These are phyloP conservation scores for Gossypium gossypioides DNA, from an alignment of 441 rosid species.

Conservation along the genomic window DNA sequence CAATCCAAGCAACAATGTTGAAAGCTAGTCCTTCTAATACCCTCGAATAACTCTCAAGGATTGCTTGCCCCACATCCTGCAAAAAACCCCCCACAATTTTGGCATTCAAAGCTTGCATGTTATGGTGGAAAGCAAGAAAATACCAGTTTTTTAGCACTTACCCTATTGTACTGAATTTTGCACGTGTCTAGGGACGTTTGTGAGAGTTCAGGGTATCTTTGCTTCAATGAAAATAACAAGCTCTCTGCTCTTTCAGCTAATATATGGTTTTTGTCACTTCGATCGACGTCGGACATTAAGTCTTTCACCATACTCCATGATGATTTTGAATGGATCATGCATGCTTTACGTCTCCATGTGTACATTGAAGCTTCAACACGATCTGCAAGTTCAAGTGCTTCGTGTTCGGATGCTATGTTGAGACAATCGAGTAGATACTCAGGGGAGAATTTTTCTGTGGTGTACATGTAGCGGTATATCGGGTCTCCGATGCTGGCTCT, in stretches of 20 bases:
- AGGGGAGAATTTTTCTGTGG: slow-evolving; percentile 44
- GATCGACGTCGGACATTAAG: slow-evolving; percentile 38
- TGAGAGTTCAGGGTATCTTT: slow-evolving; percentile 57
- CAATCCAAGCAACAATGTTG: slow-evolving; percentile 88
- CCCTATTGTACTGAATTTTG: slow-evolving; percentile 59
- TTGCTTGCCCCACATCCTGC: slow-evolving; percentile 92
- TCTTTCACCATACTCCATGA: slow-evolving; percentile 67
- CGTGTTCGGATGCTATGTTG: slow-evolving; percentile 50
- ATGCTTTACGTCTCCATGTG: slow-evolving; percentile 67
- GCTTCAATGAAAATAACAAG: slow-evolving; percentile 52
- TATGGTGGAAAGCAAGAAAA: not conserved
- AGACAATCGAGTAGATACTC: slow-evolving; percentile 46
- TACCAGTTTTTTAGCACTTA: slow-evolving; percentile 17
- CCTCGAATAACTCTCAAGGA: slow-evolving; percentile 84
- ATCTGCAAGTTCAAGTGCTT: slow-evolving; percentile 61
- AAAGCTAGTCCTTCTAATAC: slow-evolving; percentile 90
- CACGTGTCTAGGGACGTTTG: slow-evolving; percentile 62
- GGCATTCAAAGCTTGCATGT: not conserved
- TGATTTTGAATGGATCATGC: slow-evolving; percentile 42
- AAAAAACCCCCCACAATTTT: not conserved
- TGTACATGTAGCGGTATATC: slow-evolving; percentile 43
- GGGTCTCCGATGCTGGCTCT: slow-evolving; percentile 53
- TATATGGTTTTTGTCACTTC: slow-evolving; percentile 48
- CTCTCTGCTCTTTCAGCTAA: slow-evolving; percentile 60
- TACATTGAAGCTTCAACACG: slow-evolving; percentile 56